Conservation (phyloP, 345 rosid species). For the Turritis glabra region DNA sequence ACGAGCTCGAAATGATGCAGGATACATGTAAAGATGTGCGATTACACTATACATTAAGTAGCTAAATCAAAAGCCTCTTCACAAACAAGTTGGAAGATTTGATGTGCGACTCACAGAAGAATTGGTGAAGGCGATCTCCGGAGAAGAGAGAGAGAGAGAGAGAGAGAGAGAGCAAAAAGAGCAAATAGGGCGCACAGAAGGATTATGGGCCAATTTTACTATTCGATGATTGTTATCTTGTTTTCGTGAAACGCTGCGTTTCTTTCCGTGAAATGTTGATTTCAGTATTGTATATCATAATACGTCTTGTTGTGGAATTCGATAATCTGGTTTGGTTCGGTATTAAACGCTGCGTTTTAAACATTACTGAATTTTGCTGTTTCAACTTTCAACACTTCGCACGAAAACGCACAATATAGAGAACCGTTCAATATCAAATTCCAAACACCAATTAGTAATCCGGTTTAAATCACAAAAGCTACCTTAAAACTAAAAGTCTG, state of each 20-base stretch:
- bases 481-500: constrained; percentile 14
- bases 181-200: constrained; percentile 17
- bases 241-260: background rate
- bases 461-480: constrained; percentile 1
- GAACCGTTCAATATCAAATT: constrained; percentile 7
- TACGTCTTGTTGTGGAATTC: background rate
- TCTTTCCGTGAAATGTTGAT: too few species aligned
- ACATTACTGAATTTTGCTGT: background rate
- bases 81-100: constrained; percentile 5
- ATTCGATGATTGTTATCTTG: background rate
- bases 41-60: background rate
- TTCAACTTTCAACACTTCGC: constrained; percentile 8
- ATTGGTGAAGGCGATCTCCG: constrained; percentile 33
- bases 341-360: background rate
- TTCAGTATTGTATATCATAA: too few species aligned
- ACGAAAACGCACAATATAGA: background rate
- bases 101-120: constrained; percentile 38
- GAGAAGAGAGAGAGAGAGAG: background rate
- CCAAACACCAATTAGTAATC: constrained; percentile 1
- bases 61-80: background rate
- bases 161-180: background rate
- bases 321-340: background rate
- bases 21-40: background rate
- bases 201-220: background rate
- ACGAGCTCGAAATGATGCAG: background rate